Percentiles rank a stretch among this genome's conserved stretches.
Conservation (phyloP, 116 monocot genomes). For the Zostera marina region DNA sequence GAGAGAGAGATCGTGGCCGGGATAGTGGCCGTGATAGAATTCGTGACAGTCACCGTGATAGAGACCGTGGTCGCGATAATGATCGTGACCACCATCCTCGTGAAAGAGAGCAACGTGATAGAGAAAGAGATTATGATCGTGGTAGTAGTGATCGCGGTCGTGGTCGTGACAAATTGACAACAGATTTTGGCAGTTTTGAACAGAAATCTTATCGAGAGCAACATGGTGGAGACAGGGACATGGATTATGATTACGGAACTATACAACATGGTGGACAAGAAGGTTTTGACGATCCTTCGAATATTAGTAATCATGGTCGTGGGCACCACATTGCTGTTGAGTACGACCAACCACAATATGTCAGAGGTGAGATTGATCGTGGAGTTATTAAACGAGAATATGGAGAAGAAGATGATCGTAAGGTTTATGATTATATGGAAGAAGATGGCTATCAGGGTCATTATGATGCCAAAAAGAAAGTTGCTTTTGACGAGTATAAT, state of each 20-base stretch:
- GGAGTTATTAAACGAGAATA: conserved; percentile 4
- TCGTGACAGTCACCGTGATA: conserved; percentile 28
- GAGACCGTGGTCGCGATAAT: conserved; percentile 23
- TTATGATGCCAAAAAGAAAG: conserved; percentile 26
- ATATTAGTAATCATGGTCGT: conserved; percentile 11
- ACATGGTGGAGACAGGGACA: conserved; percentile 7
- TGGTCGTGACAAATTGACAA: conserved; percentile 19
- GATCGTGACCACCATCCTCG: conserved; percentile 27
- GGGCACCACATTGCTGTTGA: conserved; percentile 14
- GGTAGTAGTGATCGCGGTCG: conserved; percentile 26
- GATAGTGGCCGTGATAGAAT: conserved; percentile 17
- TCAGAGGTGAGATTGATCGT: conserved; percentile 5
- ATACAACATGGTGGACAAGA: conserved; percentile 10
- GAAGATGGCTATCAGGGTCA: conserved; percentile 5
- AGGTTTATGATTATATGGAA: conserved; percentile 15
- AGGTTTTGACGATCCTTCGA: conserved; percentile 14
- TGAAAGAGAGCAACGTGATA: conserved; percentile 14
- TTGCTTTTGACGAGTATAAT: conserved; percentile 11
- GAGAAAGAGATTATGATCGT: conserved; percentile 37
- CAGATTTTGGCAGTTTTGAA: conserved; percentile 18
- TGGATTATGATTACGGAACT: conserved; percentile 25
- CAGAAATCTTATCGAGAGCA: conserved; percentile 13
- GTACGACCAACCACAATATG: conserved; percentile 8
- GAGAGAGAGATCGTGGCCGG: conserved; percentile 19
- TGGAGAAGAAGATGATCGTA: conserved; percentile 6